phyloP scores from a whole-genome alignment of 768 basidiomycete genomes.

The Leccinum variicolor region DNA sequence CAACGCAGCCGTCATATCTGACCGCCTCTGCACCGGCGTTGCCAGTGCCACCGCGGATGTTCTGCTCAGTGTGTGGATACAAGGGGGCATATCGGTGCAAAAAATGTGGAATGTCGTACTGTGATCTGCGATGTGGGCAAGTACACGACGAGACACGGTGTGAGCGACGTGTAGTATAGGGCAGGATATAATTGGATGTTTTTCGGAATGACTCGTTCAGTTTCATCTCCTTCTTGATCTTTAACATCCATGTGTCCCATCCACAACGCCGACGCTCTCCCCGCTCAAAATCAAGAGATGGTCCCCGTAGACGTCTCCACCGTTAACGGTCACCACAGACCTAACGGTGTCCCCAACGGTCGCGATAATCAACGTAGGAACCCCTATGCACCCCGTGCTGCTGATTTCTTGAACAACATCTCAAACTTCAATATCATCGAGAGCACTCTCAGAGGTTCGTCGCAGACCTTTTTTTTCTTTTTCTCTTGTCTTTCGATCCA shows the following conservation, averaged over 20 bases:
- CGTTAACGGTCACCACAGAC: slow-evolving; percentile 36
- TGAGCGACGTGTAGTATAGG: slow-evolving; percentile 58
- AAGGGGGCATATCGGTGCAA: slow-evolving; percentile 78
- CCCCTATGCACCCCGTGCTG: slow-evolving; percentile 87
- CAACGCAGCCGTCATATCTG: slow-evolving; percentile 63
- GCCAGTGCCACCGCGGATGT: slow-evolving; percentile 58
- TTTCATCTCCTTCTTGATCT: neutral
- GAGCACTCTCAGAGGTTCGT: slow-evolving; percentile 88
- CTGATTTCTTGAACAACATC: slow-evolving; percentile 89
- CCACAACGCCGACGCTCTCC: slow-evolving; percentile 46
- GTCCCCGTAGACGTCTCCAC: slow-evolving; percentile 54
- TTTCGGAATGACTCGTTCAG: slow-evolving; percentile 11
- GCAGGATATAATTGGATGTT: neutral
- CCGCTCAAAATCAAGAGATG: slow-evolving; percentile 56
- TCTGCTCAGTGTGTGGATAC: slow-evolving; percentile 88
- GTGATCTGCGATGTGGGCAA: slow-evolving; percentile 66
- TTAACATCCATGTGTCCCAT: slow-evolving; percentile 46
- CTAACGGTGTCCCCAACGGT: slow-evolving; percentile 35
- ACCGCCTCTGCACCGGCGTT: slow-evolving; percentile 62
- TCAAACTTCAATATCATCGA: slow-evolving; percentile 97
- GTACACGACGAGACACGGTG: slow-evolving; percentile 81
- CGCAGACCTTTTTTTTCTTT: neutral
- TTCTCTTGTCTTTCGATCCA: neutral
- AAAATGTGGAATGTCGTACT: slow-evolving; percentile 74
- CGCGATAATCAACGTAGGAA: slow-evolving; percentile 49